These are phyloP conservation scores for Bothriochloa decipiens DNA, from an alignment of 176 grass and related monocot species.

Conservation along the genomic window DNA sequence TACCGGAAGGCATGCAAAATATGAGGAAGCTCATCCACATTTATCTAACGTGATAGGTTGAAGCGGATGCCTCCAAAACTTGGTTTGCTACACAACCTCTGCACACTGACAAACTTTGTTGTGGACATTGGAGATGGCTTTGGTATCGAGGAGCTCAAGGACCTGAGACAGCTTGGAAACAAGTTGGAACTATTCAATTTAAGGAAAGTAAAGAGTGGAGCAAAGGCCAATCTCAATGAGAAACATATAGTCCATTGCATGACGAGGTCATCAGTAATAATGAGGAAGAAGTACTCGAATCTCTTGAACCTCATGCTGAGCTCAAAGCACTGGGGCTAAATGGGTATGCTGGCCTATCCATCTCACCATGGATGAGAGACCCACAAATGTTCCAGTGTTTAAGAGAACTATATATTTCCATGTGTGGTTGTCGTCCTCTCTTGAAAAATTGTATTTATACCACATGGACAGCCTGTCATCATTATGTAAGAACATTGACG, in stretches of 20 bases:
- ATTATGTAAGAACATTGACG: background rate
- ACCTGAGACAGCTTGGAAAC: background rate
- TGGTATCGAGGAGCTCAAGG: slow-evolving; percentile 23
- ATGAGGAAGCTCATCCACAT: slow-evolving; percentile 22
- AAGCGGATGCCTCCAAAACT: slow-evolving; percentile 9
- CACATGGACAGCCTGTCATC: background rate
- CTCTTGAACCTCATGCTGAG: background rate
- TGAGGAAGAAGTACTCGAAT: background rate
- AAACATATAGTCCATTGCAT: no score
- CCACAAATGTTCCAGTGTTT: background rate
- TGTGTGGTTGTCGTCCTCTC: background rate
- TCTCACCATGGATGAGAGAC: slow-evolving; percentile 24
- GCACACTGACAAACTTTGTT: slow-evolving; percentile 12
- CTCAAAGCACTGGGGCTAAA: background rate
- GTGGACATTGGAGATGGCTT: background rate
- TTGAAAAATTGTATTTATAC: background rate
- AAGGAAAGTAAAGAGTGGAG: background rate
- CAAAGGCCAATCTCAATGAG: background rate
- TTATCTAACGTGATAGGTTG: background rate
- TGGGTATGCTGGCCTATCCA: background rate
- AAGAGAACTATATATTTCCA: background rate
- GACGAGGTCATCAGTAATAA: background rate
- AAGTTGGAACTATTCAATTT: slow-evolving; percentile 5
- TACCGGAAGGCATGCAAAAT: background rate
- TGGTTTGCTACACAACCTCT: background rate